phyloP scores from a whole-genome alignment of 2,329 filamentous ascomycete genomes.

The Talaromyces albobiverticillius region DNA sequence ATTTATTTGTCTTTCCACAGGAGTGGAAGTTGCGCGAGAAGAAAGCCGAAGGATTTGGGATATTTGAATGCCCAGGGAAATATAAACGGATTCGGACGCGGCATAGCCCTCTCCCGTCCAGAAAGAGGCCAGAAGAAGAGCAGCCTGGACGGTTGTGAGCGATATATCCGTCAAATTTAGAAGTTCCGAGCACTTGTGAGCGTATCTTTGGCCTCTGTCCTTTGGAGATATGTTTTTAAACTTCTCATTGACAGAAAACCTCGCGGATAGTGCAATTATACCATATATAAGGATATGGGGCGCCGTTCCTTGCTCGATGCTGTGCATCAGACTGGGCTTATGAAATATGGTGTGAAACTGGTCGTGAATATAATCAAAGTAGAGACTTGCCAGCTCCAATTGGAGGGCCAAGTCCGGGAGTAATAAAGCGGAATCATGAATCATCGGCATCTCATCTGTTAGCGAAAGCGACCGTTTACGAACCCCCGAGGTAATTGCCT shows the following conservation, averaged over 20 bases:
- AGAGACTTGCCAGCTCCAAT: constrained; percentile 17
- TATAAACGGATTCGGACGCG: not conserved
- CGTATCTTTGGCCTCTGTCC: not conserved
- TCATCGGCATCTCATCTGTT: not conserved
- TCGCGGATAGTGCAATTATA: not conserved
- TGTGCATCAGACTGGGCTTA: constrained; percentile 15
- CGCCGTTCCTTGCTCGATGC: not conserved
- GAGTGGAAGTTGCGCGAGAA: not conserved
- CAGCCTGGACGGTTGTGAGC: not conserved
- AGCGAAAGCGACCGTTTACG: not conserved
- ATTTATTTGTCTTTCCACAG: not conserved
- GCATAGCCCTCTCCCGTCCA: not conserved
- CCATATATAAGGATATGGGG: not conserved
- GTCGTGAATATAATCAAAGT: constrained; percentile 21
- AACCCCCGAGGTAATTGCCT: not conserved
- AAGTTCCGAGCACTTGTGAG: not conserved
- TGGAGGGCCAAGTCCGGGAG: not conserved
- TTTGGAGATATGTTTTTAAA: not conserved
- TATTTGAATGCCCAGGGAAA: not conserved
- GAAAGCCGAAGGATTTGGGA: not conserved
- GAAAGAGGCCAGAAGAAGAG: not conserved
- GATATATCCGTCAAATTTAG: not conserved
- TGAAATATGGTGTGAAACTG: constrained; percentile 20
- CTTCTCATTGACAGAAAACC: not conserved
- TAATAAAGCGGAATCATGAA: not conserved